Evolutionary conservation across 805 yeast genomes (phyloP).

Genomic region (Helenozyma rhizophorensis): DNA sequence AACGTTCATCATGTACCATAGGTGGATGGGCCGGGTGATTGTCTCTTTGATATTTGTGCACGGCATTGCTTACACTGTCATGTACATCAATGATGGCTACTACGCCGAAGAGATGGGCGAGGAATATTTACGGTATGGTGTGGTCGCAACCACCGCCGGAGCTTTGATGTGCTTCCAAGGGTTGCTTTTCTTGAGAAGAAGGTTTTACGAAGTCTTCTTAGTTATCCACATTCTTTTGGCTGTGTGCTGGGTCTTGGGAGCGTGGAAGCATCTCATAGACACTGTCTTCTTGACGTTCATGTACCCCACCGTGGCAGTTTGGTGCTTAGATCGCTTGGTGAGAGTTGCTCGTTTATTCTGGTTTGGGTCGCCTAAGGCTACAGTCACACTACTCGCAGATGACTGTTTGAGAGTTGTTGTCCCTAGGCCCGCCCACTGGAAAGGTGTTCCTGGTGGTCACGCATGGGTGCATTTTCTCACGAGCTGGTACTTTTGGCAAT

Average conservation of each 20-base stretch:
- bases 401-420: slow-evolving; percentile 35
- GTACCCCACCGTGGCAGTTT: slow-evolving; percentile 17
- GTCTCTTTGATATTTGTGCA: slow-evolving; percentile 14
- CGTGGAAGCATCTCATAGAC: slow-evolving; percentile 13
- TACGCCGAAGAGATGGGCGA: slow-evolving; percentile 4
- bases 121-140: slow-evolving; percentile 12
- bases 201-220: slow-evolving; percentile 14
- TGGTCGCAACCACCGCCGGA: slow-evolving; percentile 9
- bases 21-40: slow-evolving; percentile 16
- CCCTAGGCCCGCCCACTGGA: slow-evolving; percentile 36
- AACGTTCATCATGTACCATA: slow-evolving; percentile 14
- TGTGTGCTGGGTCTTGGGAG: slow-evolving; percentile 10
- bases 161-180: slow-evolving; percentile 16
- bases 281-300: slow-evolving; percentile 10
- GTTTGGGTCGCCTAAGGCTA: slow-evolving; percentile 35
- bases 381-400: slow-evolving; percentile 25
- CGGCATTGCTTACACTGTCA: slow-evolving; percentile 9
- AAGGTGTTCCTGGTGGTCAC: slow-evolving; percentile 36
- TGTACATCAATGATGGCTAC: slow-evolving; percentile 1
- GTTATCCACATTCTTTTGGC: slow-evolving; percentile 15
- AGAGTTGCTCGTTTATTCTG: slow-evolving; percentile 23
- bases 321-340: slow-evolving; percentile 33
- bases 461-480: slow-evolving; percentile 35
- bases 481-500: slow-evolving; percentile 37
- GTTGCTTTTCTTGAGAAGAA: slow-evolving; percentile 11